Conservation (phyloP, 257 asterid genomes). For the Mitragyna speciosa region DNA sequence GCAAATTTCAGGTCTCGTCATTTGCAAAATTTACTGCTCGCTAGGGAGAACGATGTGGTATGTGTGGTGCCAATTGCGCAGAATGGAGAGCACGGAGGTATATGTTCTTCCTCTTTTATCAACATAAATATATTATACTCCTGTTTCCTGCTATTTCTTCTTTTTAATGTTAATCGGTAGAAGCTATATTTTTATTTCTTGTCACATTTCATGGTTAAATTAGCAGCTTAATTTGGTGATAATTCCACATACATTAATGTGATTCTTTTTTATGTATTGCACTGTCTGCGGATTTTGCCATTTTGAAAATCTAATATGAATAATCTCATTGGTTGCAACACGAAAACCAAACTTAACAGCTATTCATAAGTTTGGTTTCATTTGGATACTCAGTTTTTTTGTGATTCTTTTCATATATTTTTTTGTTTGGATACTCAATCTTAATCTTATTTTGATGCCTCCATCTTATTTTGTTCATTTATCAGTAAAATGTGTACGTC, state of each 20-base stretch:
- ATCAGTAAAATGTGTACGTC: neutral
- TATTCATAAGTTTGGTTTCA: neutral
- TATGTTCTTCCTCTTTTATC: neutral
- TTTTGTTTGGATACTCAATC: neutral
- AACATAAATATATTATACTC: neutral
- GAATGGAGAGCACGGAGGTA: constrained; percentile 99
- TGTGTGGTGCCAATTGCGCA: constrained; percentile 82
- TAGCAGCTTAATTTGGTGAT: neutral
- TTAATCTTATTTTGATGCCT: neutral
- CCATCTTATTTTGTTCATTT: neutral
- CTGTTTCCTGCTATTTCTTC: constrained; percentile 15
- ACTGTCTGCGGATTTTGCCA: neutral
- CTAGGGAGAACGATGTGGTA: constrained; percentile 94
- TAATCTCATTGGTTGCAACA: neutral
- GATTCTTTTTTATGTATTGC: neutral
- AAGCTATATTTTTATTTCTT: neutral
- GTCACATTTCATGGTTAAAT: neutral
- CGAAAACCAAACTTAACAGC: neutral
- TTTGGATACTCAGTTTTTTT: too few relatives aligned
- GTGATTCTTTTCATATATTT: too few relatives aligned
- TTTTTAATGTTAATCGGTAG: neutral
- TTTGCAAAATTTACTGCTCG: constrained; percentile 23
- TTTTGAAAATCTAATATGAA: neutral
- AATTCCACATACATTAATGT: neutral
- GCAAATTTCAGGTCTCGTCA: constrained; percentile 23